Conservation (phyloP, 179 eudicot species). For the Corrigiola litoralis region DNA sequence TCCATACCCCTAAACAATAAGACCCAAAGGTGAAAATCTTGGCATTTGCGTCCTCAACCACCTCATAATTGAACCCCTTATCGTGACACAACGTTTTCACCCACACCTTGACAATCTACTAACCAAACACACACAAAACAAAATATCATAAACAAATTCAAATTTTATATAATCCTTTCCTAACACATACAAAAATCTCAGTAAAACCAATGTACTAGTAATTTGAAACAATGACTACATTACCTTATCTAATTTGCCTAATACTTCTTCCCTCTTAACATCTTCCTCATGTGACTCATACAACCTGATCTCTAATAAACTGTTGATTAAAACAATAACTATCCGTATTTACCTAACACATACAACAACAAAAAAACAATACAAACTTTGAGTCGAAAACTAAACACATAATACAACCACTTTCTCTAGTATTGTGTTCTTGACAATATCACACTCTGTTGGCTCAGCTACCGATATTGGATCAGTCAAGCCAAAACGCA, state of each 20-base stretch:
- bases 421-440: neutral
- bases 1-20: too few species aligned
- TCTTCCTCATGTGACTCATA: constrained; percentile 9
- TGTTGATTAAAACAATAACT: too few species aligned
- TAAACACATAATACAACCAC: neutral
- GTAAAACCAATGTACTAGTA: too few species aligned
- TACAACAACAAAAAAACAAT: too few species aligned
- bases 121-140: too few species aligned
- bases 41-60: constrained; percentile 59
- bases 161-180: too few species aligned
- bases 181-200: too few species aligned
- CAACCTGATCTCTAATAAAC: neutral
- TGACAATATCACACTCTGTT: neutral
- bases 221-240: too few species aligned
- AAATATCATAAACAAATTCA: too few species aligned
- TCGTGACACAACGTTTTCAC: constrained; percentile 44
- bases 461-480: neutral
- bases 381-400: too few species aligned
- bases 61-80: constrained; percentile 49
- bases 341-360: too few species aligned
- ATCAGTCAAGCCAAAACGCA: neutral
- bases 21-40: constrained; percentile 73
- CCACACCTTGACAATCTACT: constrained; percentile 52
- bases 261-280: constrained; percentile 3
- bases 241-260: constrained; percentile 15